phyloP scores from a whole-genome alignment of 768 basidiomycete genomes.

The Suillus subalutaceus region DNA sequence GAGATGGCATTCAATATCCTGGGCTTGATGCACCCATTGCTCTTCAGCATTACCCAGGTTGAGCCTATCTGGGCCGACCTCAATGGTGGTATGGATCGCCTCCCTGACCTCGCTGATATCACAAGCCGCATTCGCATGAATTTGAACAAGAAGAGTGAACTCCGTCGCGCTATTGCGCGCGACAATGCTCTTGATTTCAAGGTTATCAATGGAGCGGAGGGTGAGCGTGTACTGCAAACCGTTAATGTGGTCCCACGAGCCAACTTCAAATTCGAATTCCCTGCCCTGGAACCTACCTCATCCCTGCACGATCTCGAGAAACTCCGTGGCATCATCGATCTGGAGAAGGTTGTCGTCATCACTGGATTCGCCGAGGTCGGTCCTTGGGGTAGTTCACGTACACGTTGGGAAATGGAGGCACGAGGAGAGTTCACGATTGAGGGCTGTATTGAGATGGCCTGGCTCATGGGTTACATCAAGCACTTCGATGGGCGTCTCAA shows the following conservation, averaged over 20 bases:
- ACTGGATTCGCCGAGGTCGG: constrained; percentile 98
- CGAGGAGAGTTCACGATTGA: constrained; percentile 96
- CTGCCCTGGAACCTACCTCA: constrained; percentile 72
- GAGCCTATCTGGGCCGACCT: constrained; percentile 99
- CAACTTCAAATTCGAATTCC: constrained; percentile 98
- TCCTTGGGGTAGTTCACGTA: constrained; percentile 97
- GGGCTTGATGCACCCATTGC: constrained; percentile 97
- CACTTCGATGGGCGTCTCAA: constrained; percentile 98
- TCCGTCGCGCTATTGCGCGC: constrained; percentile 89
- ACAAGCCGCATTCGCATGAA: constrained; percentile 82
- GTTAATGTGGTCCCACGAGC: constrained; percentile 94
- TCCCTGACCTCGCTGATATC: constrained; percentile 92
- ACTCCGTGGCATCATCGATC: constrained; percentile 86
- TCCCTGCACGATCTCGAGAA: constrained; percentile 73
- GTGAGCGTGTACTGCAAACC: constrained; percentile 90
- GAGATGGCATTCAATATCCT: constrained; percentile 99
- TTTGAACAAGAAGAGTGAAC: constrained; percentile 85
- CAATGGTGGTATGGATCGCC: constrained; percentile 97
- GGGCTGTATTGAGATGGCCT: constrained; percentile 99
- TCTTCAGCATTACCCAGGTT: constrained; percentile 99
- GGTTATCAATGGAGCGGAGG: constrained; percentile 84
- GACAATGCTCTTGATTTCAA: constrained; percentile 98
- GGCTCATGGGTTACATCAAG: constrained; percentile 99
- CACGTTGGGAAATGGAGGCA: constrained; percentile 99
- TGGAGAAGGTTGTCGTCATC: constrained; percentile 94